A percentile compares a stretch with the other conserved stretches of the same genome.
These are phyloP conservation scores for Multifurca ochricompacta DNA, from an alignment of 768 basidiomycete genomes.

Conservation along the genomic window DNA sequence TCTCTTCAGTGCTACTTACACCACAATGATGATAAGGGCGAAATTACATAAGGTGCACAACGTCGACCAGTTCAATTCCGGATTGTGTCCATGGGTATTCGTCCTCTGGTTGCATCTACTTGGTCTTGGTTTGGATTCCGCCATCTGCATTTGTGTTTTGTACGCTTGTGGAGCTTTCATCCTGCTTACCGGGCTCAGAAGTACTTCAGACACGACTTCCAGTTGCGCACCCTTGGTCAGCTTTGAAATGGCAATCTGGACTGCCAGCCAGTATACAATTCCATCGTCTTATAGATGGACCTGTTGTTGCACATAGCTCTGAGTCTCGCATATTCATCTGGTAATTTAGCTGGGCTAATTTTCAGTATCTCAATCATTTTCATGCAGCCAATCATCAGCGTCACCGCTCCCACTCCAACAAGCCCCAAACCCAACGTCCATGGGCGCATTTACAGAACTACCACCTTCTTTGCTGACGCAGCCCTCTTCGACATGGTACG, in stretches of 20 bases:
- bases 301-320: neutral
- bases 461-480: conserved; percentile 45
- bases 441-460: conserved; percentile 7
- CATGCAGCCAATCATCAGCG: conserved; percentile 7
- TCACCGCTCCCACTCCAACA: conserved; percentile 8
- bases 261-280: neutral
- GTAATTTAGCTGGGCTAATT: conserved; percentile 10
- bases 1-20: too few species aligned
- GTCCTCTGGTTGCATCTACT: neutral
- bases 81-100: neutral
- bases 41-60: too few species aligned
- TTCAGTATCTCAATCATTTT: neutral
- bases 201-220: neutral
- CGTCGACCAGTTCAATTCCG: conserved; percentile 9
- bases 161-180: too few species aligned
- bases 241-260: neutral
- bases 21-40: too few species aligned
- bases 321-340: neutral
- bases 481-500: conserved; percentile 63
- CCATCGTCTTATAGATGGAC: neutral
- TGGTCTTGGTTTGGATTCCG: neutral
- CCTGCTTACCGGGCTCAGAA: neutral
- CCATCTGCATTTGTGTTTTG: neutral
- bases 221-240: neutral
- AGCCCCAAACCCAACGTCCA: neutral